Conservation (phyloP, 1,284 basidiomycete genomes). For the Exobasidium cylindrosporum region DNA sequence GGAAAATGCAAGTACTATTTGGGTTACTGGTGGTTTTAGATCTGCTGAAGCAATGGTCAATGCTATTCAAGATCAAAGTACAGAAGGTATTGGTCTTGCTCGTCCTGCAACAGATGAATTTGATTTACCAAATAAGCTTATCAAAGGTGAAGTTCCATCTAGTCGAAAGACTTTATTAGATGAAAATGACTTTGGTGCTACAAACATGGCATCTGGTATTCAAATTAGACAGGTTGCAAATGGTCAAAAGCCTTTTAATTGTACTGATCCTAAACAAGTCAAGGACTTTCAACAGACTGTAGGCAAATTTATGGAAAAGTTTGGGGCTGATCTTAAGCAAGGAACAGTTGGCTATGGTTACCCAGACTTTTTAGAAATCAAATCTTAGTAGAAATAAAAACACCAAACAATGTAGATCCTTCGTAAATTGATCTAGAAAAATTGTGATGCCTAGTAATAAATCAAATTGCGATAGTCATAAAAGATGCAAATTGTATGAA, state of each 20-base stretch:
- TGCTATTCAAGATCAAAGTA: slow-evolving; percentile 49
- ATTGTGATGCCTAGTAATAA: too few relatives aligned
- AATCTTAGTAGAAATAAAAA: too few relatives aligned
- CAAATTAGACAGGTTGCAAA: slow-evolving; percentile 23
- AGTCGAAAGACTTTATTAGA: slow-evolving; percentile 33
- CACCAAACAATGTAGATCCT: too few relatives aligned
- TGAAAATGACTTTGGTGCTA: slow-evolving; percentile 20
- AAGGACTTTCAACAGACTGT: slow-evolving; percentile 13
- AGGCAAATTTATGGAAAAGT: slow-evolving; percentile 13
- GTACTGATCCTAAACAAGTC: slow-evolving; percentile 14
- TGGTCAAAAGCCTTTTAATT: slow-evolving; percentile 15
- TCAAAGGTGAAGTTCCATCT: slow-evolving; percentile 54
- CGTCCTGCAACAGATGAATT: slow-evolving; percentile 60
- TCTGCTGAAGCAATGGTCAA: slow-evolving; percentile 57
- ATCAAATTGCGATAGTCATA: too few relatives aligned
- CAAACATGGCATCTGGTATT: slow-evolving; percentile 18
- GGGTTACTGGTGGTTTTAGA: slow-evolving; percentile 61
- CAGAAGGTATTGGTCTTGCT: slow-evolving; percentile 58
- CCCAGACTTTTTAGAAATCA: slow-evolving; percentile 13
- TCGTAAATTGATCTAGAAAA: too few relatives aligned
- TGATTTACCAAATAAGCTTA: slow-evolving; percentile 57
- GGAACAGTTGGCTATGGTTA: slow-evolving; percentile 19
- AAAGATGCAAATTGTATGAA: too few relatives aligned
- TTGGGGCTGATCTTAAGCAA: slow-evolving; percentile 5
- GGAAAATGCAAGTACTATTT: slow-evolving; percentile 36